phyloP scores from a whole-genome alignment of 1,284 basidiomycete genomes.

The Puccinia hordei region DNA sequence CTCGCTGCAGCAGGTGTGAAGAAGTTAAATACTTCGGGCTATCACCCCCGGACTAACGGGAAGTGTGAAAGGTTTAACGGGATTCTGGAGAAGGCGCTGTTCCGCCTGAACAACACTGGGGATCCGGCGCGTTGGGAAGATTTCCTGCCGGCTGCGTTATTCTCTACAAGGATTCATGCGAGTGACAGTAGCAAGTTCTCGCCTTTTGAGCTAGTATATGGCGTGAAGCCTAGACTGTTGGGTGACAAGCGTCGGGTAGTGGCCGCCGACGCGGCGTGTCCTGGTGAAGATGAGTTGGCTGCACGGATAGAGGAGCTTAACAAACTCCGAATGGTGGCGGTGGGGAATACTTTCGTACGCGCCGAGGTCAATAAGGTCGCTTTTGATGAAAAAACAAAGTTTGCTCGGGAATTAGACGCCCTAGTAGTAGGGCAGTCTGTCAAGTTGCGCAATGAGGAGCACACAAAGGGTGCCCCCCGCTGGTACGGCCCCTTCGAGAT shows the following conservation, averaged over 20 bases:
- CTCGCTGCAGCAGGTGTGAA: not conserved
- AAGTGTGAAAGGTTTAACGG: conserved; percentile 51
- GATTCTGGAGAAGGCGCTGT: conserved; percentile 7
- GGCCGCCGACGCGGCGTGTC: not conserved
- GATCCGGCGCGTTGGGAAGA: not conserved
- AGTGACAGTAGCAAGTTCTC: too few relatives aligned
- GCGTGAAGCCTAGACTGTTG: not conserved
- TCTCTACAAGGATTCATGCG: too few relatives aligned
- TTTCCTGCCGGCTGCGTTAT: too few relatives aligned
- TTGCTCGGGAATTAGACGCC: not conserved
- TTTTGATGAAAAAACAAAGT: not conserved
- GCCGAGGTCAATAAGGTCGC: not conserved
- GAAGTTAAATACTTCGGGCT: conserved; percentile 11
- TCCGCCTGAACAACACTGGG: not conserved
- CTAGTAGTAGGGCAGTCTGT: not conserved
- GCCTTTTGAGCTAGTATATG: too few relatives aligned
- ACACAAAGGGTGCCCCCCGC: conserved; percentile 1
- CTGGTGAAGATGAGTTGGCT: not conserved
- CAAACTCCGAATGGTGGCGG: not conserved
- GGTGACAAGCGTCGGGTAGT: not conserved
- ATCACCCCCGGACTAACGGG: conserved; percentile 51
- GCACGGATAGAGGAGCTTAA: not conserved
- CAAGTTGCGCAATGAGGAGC: conserved; percentile 14
- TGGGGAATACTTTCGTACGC: not conserved
- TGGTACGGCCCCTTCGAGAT: conserved; percentile 14